Evolutionary conservation across 2,329 filamentous ascomycete genomes (phyloP).

Genomic region (Fusarium solani-melongenae): DNA sequence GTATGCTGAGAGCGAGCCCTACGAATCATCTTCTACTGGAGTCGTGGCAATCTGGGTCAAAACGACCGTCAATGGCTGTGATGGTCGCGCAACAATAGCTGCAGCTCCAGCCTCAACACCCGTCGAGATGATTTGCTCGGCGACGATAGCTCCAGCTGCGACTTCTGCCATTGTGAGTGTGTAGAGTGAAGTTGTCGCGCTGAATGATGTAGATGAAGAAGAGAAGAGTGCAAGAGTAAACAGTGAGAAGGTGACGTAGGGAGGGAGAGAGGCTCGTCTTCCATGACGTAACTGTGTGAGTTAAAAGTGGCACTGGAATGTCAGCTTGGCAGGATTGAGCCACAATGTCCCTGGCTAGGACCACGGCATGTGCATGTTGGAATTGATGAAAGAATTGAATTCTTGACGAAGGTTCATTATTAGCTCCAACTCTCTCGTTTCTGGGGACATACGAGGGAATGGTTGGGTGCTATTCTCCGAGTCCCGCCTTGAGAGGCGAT

Average conservation of each 20-base stretch:
- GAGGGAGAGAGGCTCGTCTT: neutral
- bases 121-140: constrained; percentile 34
- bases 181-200: neutral
- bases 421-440: neutral
- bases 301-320: neutral
- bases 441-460: neutral
- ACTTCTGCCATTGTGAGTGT: constrained; percentile 32
- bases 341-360: neutral
- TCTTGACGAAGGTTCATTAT: neutral
- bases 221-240: neutral
- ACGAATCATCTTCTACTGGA: constrained; percentile 23
- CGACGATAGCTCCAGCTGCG: constrained; percentile 31
- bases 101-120: constrained; percentile 32
- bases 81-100: constrained; percentile 27
- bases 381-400: neutral
- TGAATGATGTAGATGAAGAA: neutral
- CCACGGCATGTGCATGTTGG: neutral
- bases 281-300: constrained; percentile 1
- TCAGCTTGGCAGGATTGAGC: neutral
- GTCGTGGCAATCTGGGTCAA: constrained; percentile 34
- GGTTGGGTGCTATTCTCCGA: neutral
- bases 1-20: neutral
- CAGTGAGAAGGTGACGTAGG: neutral
- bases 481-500: neutral
- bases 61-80: constrained; percentile 32